Percentiles rank a stretch among this genome's conserved stretches.
These are phyloP conservation scores for Puccinia coronata DNA, from an alignment of 1,284 basidiomycete genomes.

Conservation along the genomic window DNA sequence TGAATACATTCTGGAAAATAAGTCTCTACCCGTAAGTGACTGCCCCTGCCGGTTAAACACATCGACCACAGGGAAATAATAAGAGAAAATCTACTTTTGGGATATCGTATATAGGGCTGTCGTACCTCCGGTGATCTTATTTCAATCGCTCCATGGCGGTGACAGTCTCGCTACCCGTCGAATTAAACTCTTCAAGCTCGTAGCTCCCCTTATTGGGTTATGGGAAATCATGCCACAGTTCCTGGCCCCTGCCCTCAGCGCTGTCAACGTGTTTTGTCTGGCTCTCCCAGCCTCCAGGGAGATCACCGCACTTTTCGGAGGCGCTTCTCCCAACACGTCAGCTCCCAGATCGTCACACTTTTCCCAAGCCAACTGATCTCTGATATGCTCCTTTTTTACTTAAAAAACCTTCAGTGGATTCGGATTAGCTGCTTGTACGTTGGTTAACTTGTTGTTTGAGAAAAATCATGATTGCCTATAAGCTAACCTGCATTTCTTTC, in stretches of 20 bases:
- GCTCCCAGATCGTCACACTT: not conserved
- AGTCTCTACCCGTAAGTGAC: conserved; percentile 37
- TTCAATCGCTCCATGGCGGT: conserved; percentile 48
- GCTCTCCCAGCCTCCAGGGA: conserved; percentile 33
- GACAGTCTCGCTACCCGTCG: conserved; percentile 38
- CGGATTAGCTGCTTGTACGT: conserved; percentile 47
- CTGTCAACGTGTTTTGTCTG: conserved; percentile 47
- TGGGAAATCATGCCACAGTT: conserved; percentile 50
- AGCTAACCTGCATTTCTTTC: not conserved
- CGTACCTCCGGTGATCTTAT: conserved; percentile 48
- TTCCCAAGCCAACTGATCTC: not conserved
- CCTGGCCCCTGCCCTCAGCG: conserved; percentile 47
- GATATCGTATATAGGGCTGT: conserved; percentile 28
- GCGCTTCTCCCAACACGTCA: conserved; percentile 49
- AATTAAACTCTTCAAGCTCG: conserved; percentile 40
- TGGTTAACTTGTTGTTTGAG: not conserved
- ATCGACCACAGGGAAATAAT: not conserved
- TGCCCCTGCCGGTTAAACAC: not conserved
- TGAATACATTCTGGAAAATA: not conserved
- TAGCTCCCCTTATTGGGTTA: conserved; percentile 44
- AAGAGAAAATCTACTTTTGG: not conserved
- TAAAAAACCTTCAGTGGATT: conserved; percentile 27
- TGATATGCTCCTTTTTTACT: not conserved
- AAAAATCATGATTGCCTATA: not conserved
- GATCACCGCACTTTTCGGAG: conserved; percentile 46